Base-by-base conservation (phyloP, 2,329 filamentous ascomycete species). In the Arthrobotrys entomopaga region DNA sequence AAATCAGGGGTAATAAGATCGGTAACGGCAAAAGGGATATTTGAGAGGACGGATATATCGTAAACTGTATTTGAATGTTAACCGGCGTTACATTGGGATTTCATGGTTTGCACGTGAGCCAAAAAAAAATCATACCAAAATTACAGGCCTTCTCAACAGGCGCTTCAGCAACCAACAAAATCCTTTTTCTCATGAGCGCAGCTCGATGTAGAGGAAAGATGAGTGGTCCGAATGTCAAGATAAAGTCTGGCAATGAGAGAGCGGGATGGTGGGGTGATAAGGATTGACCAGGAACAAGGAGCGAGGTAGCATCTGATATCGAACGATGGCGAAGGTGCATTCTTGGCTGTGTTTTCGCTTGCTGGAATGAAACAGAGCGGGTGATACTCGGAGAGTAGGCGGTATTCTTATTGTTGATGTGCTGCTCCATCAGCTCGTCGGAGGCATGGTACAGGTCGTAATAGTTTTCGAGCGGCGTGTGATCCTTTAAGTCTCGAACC, bases 181-280 rank as follows among this genome's bases (percentile, higher is more conserved):
- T 94, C 67, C 95, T 88, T 82, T 95, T 94, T 66, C 94, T 88
- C 76, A 97, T 83, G 57, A 99, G 83, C 6, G 93, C 92, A 50
- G 93, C 92, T 78, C 95, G 88, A 78, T 97, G 91, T 76, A 99
- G 87, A 10, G 95, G 92, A 80, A 97, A 99, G 58, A 98, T 88
- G 65, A 99, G 84, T 0, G 95, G 95, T 0, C 95, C 95, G 80
- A 98, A 96, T 7, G 87, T 87, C 77, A 95, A 89, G 52, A 98
- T 82, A 76, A 97, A 87, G 38, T 86, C 85, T 10, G 89, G 87
- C 77, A 98, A 85, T 64, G 92, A 95, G 82, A 92, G 89, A 2
- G 93, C 94, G 11, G 95, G 95, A 80, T 99, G 95, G 79, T 90
- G 90, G 20, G 87, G 85, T 0, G 91, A 90, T 63, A 97, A 84